Percentiles rank a stretch among this genome's conserved stretches.
These are phyloP conservation scores for Aspergillus niger DNA, from an alignment of 2,329 filamentous ascomycete genomes.

Conservation along the genomic window DNA sequence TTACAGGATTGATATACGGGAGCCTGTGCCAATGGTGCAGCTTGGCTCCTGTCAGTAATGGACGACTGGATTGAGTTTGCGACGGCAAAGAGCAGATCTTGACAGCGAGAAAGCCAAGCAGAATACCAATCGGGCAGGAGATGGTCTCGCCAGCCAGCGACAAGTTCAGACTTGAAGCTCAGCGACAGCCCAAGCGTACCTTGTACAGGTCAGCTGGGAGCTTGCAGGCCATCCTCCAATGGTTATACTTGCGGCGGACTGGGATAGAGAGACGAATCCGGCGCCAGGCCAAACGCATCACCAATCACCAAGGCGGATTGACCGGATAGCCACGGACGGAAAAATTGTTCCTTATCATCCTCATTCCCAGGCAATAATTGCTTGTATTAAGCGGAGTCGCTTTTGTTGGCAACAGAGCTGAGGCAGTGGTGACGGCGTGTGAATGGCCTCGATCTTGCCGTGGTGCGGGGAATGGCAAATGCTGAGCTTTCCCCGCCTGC, in stretches of 20 bases:
- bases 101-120: not conserved
- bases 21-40: not conserved
- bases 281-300: not conserved
- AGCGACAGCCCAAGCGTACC: not conserved
- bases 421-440: not conserved
- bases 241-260: not conserved
- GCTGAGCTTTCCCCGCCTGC: conserved; percentile 2
- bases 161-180: not conserved
- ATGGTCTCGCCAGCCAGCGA: not conserved
- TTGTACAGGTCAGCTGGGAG: not conserved
- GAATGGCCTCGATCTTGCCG: not conserved
- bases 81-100: not conserved
- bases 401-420: not conserved
- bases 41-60: not conserved
- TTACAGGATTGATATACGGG: not conserved
- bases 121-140: not conserved
- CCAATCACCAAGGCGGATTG: not conserved
- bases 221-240: not conserved
- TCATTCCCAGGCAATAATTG: not conserved
- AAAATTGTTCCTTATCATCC: not conserved
- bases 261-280: not conserved
- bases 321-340: conserved; percentile 4
- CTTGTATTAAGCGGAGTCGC: conserved; percentile 4
- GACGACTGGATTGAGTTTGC: not conserved
- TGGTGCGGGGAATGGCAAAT: conserved; percentile 5